phyloP scores from a whole-genome alignment of 2,329 filamentous ascomycete species.

The Ceratocystis albifundus region DNA sequence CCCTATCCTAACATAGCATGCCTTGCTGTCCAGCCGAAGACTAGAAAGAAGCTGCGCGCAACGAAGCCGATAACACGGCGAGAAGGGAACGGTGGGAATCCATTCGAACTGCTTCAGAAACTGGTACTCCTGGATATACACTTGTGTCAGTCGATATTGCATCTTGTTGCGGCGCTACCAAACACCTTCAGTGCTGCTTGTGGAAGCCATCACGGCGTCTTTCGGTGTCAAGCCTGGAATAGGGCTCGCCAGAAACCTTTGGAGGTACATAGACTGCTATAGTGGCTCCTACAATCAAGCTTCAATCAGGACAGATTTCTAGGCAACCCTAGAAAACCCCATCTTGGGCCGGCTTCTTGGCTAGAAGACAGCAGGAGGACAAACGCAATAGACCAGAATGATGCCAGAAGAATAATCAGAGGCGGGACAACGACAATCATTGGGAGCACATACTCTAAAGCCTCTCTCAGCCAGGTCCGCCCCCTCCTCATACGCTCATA shows the following conservation, averaged over 20 bases:
- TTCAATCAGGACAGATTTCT: too few relatives aligned
- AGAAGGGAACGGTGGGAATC: constrained; percentile 63
- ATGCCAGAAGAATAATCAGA: not conserved
- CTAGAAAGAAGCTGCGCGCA: constrained; percentile 62
- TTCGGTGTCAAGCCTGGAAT: not conserved
- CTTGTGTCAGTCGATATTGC: constrained; percentile 25
- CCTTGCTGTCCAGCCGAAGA: constrained; percentile 59
- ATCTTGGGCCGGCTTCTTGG: too few relatives aligned
- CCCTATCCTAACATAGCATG: constrained; percentile 36
- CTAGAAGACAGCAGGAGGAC: not conserved
- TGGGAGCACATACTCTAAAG: not conserved
- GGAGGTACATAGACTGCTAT: not conserved
- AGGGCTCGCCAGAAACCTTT: too few relatives aligned
- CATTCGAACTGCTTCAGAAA: constrained; percentile 58
- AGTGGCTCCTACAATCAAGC: not conserved
- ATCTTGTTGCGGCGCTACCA: constrained; percentile 46
- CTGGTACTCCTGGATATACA: constrained; percentile 32
- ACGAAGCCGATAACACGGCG: constrained; percentile 46
- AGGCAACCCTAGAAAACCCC: too few relatives aligned
- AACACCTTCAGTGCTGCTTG: constrained; percentile 39
- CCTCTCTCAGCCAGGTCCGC: not conserved
- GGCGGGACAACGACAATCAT: not conserved
- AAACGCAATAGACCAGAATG: not conserved
- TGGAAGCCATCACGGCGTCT: constrained; percentile 22
- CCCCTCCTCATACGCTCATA: constrained; percentile 28